phyloP scores from a whole-genome alignment of 2,329 filamentous ascomycete species.

The Trichoderma atroviride region DNA sequence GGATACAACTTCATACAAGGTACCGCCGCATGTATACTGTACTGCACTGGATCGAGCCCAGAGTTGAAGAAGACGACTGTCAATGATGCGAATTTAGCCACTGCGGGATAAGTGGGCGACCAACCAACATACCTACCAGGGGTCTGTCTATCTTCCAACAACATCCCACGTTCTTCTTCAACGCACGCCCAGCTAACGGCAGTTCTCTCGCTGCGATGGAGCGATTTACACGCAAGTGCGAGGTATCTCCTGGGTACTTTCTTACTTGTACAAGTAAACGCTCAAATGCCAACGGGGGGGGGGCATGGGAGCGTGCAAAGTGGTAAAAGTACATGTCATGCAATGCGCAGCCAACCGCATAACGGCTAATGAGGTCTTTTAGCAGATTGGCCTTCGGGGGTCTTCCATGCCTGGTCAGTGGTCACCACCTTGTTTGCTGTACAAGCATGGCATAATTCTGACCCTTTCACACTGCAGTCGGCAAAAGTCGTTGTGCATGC shows the following conservation, averaged over 20 bases:
- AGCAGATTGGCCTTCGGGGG: constrained; percentile 9
- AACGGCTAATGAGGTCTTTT: constrained; percentile 20
- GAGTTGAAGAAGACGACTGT: constrained; percentile 6
- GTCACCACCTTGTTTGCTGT: constrained; percentile 16
- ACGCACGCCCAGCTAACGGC: not conserved
- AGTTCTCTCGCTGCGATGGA: not conserved
- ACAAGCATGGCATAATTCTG: constrained; percentile 17
- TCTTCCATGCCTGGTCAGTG: constrained; percentile 1
- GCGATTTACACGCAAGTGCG: not conserved
- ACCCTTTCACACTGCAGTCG: constrained; percentile 18
- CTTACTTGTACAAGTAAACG: not conserved
- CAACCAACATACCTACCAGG: not conserved
- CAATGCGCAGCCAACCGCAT: constrained; percentile 17
- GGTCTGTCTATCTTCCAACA: not conserved
- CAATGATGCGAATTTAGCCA: constrained; percentile 18
- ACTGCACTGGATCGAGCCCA: not conserved
- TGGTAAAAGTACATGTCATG: constrained; percentile 11
- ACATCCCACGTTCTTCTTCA: not conserved
- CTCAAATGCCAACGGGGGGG: not conserved
- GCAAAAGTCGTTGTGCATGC: constrained; percentile 23
- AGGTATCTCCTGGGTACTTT: not conserved
- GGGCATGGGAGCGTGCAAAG: not conserved
- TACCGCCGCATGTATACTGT: not conserved
- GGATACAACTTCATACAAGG: not conserved
- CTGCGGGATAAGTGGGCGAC: constrained; percentile 3